phyloP scores from a whole-genome alignment of 192 early-diverging fungal genomes.

The Mortierella antarctica region DNA sequence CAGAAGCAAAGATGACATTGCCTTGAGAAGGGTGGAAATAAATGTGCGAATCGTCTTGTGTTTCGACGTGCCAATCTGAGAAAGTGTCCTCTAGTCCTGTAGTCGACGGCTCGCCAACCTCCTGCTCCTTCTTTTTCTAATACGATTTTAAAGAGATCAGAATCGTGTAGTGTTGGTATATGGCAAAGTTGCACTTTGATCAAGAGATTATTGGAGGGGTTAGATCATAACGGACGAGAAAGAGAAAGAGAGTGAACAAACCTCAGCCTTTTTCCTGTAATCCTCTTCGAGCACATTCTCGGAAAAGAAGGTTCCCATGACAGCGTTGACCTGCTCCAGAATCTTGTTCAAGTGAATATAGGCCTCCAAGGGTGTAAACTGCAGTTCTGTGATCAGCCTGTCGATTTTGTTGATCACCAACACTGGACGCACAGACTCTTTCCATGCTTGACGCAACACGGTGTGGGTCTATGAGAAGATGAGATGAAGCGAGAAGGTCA shows the following conservation, averaged over 20 bases:
- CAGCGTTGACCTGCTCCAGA: constrained; percentile 96
- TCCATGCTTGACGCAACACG: constrained; percentile 95
- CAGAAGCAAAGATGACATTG: constrained; percentile 96
- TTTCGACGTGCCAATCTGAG: constrained; percentile 86
- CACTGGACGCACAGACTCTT: constrained; percentile 90
- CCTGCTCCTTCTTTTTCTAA: constrained; percentile 54
- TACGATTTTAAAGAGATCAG: neutral
- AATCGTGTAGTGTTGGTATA: neutral
- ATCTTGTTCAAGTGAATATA: constrained; percentile 94
- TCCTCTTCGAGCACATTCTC: constrained; percentile 89
- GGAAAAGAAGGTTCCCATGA: constrained; percentile 93
- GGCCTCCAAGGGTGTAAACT: constrained; percentile 92
- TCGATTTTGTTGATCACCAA: constrained; percentile 99
- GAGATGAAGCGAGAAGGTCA: neutral
- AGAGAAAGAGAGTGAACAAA: constrained; percentile 4
- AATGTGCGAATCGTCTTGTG: constrained; percentile 92
- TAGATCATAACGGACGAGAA: no score
- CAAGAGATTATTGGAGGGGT: neutral
- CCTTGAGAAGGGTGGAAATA: constrained; percentile 96
- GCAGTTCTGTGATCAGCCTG: constrained; percentile 92
- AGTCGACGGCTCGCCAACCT: constrained; percentile 47
- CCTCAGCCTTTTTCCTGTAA: constrained; percentile 65
- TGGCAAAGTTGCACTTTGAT: neutral
- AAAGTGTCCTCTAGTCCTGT: constrained; percentile 53
- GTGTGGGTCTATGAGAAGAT: constrained; percentile 81